Evolutionary conservation across 2,329 filamentous ascomycete species (phyloP).

Genomic region (Phialophora macrospora): DNA sequence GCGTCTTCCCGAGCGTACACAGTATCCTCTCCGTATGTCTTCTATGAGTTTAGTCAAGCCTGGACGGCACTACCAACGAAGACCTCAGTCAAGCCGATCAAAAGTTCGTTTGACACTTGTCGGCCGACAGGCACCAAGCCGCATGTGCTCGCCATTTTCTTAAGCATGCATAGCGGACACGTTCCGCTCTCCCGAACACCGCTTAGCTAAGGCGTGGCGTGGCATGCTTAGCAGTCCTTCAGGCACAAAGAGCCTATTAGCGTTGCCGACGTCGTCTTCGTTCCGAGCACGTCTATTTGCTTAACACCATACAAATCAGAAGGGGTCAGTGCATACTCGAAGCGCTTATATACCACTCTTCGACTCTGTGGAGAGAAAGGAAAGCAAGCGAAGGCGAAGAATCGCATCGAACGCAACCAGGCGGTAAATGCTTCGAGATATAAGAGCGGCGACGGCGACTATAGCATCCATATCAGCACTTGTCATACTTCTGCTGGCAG

Average conservation of each 20-base stretch:
- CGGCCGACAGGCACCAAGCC: not conserved
- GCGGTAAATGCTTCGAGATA: slow-evolving; percentile 16
- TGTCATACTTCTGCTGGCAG: slow-evolving; percentile 14
- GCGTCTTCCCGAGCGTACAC: not conserved
- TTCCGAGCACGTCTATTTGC: slow-evolving; percentile 8
- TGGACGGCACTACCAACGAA: not conserved
- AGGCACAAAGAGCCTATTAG: not conserved
- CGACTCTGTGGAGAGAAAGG: not conserved
- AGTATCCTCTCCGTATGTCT: not conserved
- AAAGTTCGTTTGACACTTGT: not conserved
- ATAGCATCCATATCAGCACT: slow-evolving; percentile 14
- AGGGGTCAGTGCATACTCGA: not conserved
- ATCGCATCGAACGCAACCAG: not conserved
- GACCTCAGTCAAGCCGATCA: not conserved
- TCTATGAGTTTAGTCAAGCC: not conserved
- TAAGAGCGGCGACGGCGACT: not conserved
- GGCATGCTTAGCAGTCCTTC: not conserved
- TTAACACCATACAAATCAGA: not conserved
- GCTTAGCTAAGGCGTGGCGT: slow-evolving; percentile 21
- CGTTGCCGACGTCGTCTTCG: not conserved
- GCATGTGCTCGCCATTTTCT: not conserved
- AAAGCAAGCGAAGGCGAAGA: not conserved
- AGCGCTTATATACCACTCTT: not conserved
- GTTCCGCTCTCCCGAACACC: slow-evolving; percentile 7
- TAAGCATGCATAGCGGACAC: slow-evolving; percentile 4